These are phyloP conservation scores for Aspergillus tubingensis DNA, from an alignment of 2,329 filamentous ascomycete genomes.

Conservation along the genomic window DNA sequence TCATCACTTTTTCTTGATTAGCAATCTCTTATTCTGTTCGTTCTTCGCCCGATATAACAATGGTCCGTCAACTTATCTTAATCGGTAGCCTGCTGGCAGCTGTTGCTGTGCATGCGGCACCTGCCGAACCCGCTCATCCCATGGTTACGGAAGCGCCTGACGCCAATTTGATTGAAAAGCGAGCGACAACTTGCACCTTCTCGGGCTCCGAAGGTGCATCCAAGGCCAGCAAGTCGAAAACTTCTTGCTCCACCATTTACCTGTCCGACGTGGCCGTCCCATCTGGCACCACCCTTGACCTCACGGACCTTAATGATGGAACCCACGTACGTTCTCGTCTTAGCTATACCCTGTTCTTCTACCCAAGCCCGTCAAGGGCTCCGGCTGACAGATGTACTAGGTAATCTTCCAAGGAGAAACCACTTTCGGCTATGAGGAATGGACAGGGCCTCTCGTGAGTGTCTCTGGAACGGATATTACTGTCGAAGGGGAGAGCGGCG, in stretches of 20 bases:
- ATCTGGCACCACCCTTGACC: not conserved
- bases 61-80: not conserved
- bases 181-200: not conserved
- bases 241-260: conserved; percentile 3
- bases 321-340: not conserved
- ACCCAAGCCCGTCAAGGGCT: not conserved
- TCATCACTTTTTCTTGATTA: not conserved
- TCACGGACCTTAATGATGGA: not conserved
- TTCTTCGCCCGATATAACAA: not conserved
- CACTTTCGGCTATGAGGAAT: conserved; percentile 66
- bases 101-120: not conserved
- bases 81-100: not conserved
- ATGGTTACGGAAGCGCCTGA: conserved; percentile 1
- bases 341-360: fast-evolving
- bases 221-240: conserved; percentile 4
- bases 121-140: not conserved
- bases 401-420: conserved; percentile 68
- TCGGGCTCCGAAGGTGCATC: conserved; percentile 1
- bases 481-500: conserved; percentile 54
- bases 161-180: not conserved
- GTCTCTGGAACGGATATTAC: conserved; percentile 60
- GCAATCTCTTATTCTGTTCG: no score
- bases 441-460: conserved; percentile 64
- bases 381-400: conserved; percentile 17
- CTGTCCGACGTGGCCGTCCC: conserved; percentile 2